Conservation (phyloP, 2,329 filamentous ascomycete genomes). For the Paramyrothecium sp. region DNA sequence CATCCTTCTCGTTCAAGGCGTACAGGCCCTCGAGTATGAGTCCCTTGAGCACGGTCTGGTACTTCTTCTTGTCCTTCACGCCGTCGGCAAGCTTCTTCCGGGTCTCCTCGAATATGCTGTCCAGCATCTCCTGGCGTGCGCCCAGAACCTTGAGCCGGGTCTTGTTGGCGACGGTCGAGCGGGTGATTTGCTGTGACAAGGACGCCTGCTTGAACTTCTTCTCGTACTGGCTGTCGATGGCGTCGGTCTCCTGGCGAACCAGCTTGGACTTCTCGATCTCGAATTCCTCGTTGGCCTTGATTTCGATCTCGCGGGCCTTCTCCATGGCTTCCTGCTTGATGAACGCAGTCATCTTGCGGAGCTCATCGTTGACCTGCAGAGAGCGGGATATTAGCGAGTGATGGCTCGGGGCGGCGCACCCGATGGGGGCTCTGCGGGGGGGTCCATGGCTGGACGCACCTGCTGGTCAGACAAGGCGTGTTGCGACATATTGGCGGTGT, state of each 20-base stretch:
- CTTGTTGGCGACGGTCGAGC: slow-evolving; percentile 95
- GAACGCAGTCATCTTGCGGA: slow-evolving; percentile 99
- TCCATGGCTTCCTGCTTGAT: slow-evolving; percentile 98
- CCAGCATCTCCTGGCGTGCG: slow-evolving; percentile 86
- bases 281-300: slow-evolving; percentile 99
- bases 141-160: slow-evolving; percentile 84
- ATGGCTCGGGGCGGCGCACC: too few species aligned
- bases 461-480: slow-evolving; percentile 98
- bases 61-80: slow-evolving; percentile 69
- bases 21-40: slow-evolving; percentile 89
- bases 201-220: slow-evolving; percentile 99
- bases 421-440: background rate
- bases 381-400: slow-evolving; percentile 1
- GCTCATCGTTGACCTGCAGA: slow-evolving; percentile 86
- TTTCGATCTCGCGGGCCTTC: slow-evolving; percentile 94
- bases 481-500: slow-evolving; percentile 74
- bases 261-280: slow-evolving; percentile 99
- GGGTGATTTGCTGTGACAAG: slow-evolving; percentile 98
- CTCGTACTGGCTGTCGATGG: slow-evolving; percentile 91
- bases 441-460: slow-evolving; percentile 47
- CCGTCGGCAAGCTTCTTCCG: slow-evolving; percentile 66
- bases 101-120: slow-evolving; percentile 83
- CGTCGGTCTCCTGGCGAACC: slow-evolving; percentile 87
- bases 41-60: slow-evolving; percentile 73
- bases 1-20: slow-evolving; percentile 76